Conservation (phyloP, 108 stramenopile genomes). For the Cyclotella choctawhatcheeana region DNA sequence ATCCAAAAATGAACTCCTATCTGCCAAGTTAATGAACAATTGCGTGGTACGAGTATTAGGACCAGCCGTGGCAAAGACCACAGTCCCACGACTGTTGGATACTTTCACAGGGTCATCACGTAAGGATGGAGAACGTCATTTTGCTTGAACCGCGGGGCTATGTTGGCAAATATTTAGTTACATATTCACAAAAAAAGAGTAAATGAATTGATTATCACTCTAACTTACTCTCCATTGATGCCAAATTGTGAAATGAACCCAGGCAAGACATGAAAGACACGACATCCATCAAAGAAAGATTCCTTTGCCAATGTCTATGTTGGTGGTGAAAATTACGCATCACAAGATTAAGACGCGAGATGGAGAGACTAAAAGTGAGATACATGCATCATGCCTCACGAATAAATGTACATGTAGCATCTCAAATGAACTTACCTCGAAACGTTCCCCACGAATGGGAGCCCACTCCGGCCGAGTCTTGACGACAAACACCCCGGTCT, state of each 20-base stretch:
- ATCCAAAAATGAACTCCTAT: conserved; percentile 88
- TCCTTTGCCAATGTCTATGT: conserved; percentile 54
- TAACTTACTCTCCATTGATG: conserved; percentile 71
- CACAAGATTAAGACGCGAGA: too few relatives aligned
- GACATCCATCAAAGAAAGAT: conserved; percentile 74
- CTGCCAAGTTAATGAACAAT: conserved; percentile 83
- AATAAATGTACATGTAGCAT: background rate
- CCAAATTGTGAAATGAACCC: conserved; percentile 95
- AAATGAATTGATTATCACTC: too few relatives aligned
- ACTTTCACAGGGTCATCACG: conserved; percentile 89
- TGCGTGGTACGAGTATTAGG: conserved; percentile 91
- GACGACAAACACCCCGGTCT: conserved; percentile 70
- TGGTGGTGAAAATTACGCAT: too few relatives aligned
- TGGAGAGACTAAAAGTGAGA: too few relatives aligned
- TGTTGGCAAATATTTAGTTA: too few relatives aligned
- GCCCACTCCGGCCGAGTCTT: conserved; percentile 82
- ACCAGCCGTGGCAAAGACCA: conserved; percentile 93
- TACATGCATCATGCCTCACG: too few relatives aligned
- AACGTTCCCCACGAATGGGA: conserved; percentile 74
- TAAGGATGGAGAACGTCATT: conserved; percentile 65
- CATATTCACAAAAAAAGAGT: too few relatives aligned
- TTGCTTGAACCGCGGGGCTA: conserved; percentile 68
- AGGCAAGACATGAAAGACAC: conserved; percentile 90
- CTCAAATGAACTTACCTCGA: conserved; percentile 51
- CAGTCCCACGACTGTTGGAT: conserved; percentile 80